Percentiles rank a stretch among this genome's conserved stretches.
These are phyloP conservation scores for Sabuloglossum arenarium DNA, from an alignment of 495 filamentous ascomycete genomes.

Conservation along the genomic window DNA sequence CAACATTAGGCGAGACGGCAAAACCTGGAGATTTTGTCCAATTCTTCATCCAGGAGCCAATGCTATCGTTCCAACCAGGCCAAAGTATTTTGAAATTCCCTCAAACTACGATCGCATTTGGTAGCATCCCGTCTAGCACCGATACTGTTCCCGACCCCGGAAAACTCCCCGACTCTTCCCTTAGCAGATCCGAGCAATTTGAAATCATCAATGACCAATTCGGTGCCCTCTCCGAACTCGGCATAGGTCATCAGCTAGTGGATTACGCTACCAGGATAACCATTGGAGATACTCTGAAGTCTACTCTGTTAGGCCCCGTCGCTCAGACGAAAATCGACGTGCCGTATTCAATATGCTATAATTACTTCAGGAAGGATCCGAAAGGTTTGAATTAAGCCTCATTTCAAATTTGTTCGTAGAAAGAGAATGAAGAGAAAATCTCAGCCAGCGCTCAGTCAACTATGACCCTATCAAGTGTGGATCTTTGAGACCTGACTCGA, in stretches of 20 bases:
- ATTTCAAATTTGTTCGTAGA: background rate
- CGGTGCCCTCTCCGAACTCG: conserved; percentile 1
- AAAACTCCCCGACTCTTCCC: background rate
- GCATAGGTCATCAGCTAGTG: background rate
- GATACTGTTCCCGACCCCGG: background rate
- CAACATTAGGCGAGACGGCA: background rate
- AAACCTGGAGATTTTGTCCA: conserved; percentile 5
- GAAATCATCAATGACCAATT: background rate
- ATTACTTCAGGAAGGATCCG: background rate
- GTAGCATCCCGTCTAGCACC: background rate
- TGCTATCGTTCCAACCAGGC: background rate
- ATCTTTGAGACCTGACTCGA: background rate
- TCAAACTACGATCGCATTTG: background rate
- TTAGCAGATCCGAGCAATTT: background rate
- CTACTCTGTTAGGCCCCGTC: background rate
- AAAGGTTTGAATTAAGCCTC: background rate
- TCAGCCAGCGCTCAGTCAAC: background rate
- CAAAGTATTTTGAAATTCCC: background rate
- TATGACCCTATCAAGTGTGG: background rate
- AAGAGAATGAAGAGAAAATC: background rate
- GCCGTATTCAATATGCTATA: background rate
- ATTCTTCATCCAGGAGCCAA: background rate
- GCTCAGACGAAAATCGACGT: conserved; percentile 3
- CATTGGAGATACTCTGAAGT: background rate
- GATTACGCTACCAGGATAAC: background rate